These are phyloP conservation scores for Candida pseudoglaebosa DNA, from an alignment of 805 yeast species.

Conservation along the genomic window DNA sequence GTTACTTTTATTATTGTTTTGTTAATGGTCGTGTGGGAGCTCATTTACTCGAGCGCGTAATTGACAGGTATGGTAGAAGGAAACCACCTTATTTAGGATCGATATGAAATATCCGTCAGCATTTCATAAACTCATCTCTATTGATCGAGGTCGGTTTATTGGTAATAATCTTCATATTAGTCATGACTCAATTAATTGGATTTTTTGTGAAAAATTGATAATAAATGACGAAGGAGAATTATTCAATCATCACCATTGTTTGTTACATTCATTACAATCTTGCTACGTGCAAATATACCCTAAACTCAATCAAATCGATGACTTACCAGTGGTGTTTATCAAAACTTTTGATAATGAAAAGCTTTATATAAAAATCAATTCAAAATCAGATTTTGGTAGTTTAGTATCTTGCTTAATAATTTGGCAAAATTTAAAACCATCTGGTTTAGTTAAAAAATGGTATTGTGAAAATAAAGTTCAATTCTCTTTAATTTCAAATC, in stretches of 20 bases:
- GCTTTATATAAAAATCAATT: conserved; percentile 33
- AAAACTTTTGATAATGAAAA: conserved; percentile 37
- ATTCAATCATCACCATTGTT: conserved; percentile 24
- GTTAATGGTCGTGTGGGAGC: too few relatives aligned
- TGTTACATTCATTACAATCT: conserved; percentile 34
- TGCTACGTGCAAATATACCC: conserved; percentile 38
- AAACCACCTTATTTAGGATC: too few relatives aligned
- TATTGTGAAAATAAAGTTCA: conserved; percentile 34
- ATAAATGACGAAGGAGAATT: conserved; percentile 33
- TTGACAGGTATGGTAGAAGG: too few relatives aligned
- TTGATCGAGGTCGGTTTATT: conserved; percentile 31
- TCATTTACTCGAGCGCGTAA: too few relatives aligned
- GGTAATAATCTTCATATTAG: conserved; percentile 33
- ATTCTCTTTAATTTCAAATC: conserved; percentile 16
- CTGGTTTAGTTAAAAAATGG: conserved; percentile 56
- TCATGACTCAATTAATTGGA: conserved; percentile 36
- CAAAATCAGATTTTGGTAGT: conserved; percentile 36
- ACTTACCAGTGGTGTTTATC: conserved; percentile 40
- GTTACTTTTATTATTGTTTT: too few relatives aligned
- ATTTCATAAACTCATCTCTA: conserved; percentile 28
- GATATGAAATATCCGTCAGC: conserved; percentile 21
- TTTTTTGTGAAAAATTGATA: conserved; percentile 22
- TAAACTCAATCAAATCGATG: conserved; percentile 8
- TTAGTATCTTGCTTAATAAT: conserved; percentile 45
- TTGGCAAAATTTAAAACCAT: conserved; percentile 54